phyloP scores from a whole-genome alignment of 1,284 basidiomycete genomes.

The Veloboletus limbatus region DNA sequence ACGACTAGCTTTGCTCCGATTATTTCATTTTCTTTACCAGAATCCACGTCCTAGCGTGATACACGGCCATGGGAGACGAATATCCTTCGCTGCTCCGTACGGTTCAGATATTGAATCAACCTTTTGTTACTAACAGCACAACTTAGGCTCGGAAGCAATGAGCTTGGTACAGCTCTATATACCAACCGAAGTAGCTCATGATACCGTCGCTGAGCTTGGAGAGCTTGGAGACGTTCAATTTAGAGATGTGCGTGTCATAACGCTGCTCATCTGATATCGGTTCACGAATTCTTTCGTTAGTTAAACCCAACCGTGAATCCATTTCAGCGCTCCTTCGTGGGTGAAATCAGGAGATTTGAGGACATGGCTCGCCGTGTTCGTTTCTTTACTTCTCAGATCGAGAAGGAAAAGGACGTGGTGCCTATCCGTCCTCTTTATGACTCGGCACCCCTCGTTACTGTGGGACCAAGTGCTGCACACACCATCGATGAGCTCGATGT shows the following conservation, averaged over 20 bases:
- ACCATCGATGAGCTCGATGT: slow-evolving; percentile 92
- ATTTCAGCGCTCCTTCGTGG: slow-evolving; percentile 98
- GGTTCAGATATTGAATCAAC: background rate
- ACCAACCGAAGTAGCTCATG: slow-evolving; percentile 96
- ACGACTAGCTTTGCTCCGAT: too few relatives aligned
- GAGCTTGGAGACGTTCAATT: slow-evolving; percentile 97
- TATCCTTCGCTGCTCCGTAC: slow-evolving; percentile 86
- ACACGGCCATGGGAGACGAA: slow-evolving; percentile 57
- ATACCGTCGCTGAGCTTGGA: slow-evolving; percentile 92
- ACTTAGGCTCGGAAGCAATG: slow-evolving; percentile 89
- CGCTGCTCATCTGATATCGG: background rate
- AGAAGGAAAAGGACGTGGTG: slow-evolving; percentile 79
- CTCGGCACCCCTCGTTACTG: slow-evolving; percentile 77
- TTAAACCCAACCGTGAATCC: slow-evolving; percentile 94
- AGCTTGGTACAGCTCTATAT: slow-evolving; percentile 98
- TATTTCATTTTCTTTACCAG: background rate
- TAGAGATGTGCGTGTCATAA: slow-evolving; percentile 75
- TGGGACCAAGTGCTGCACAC: slow-evolving; percentile 88
- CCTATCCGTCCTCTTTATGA: slow-evolving; percentile 82
- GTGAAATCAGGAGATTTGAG: slow-evolving; percentile 91
- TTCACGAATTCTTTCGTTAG: slow-evolving; percentile 41
- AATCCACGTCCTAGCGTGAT: slow-evolving; percentile 4
- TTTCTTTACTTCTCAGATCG: slow-evolving; percentile 87
- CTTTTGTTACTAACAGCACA: slow-evolving; percentile 5
- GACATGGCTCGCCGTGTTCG: slow-evolving; percentile 95